Evolutionary conservation across 2,329 filamentous ascomycete genomes (phyloP).

Genomic region (Xylariaceae sp.): DNA sequence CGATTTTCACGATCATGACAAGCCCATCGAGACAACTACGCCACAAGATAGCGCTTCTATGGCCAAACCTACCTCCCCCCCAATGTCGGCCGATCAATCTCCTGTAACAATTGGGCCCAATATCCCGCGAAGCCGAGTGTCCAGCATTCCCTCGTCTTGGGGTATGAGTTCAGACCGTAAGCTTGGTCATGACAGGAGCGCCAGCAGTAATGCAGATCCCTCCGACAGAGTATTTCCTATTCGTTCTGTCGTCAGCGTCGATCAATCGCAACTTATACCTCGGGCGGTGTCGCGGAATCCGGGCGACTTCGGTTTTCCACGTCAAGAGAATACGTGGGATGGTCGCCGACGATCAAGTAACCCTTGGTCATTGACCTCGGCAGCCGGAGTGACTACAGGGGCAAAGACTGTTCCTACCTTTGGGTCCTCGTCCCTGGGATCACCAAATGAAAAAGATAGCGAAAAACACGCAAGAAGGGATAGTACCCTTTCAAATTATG

Average conservation of each 20-base stretch:
- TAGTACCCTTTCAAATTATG: conserved; percentile 15
- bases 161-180: conserved; percentile 48
- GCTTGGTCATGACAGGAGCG: conserved; percentile 35
- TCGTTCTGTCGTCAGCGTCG: conserved; percentile 74
- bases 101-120: neutral
- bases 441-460: conserved; percentile 16
- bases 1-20: neutral
- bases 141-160: conserved; percentile 43
- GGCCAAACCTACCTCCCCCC: conserved; percentile 2
- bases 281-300: conserved; percentile 38
- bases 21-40: conserved; percentile 5
- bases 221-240: conserved; percentile 77
- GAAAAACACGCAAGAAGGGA: conserved; percentile 17
- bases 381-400: conserved; percentile 25
- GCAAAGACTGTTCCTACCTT: conserved; percentile 20
- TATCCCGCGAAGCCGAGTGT: conserved; percentile 4
- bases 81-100: conserved; percentile 5
- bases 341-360: conserved; percentile 39
- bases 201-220: conserved; percentile 38
- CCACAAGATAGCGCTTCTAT: conserved; percentile 3
- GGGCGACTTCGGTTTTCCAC: conserved; percentile 43
- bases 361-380: conserved; percentile 36
- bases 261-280: conserved; percentile 47
- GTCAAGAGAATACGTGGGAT: conserved; percentile 32
- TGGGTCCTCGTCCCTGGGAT: conserved; percentile 10